phyloP scores from a whole-genome alignment of 148 eudicot genomes.

The Salicornia ramosissima region DNA sequence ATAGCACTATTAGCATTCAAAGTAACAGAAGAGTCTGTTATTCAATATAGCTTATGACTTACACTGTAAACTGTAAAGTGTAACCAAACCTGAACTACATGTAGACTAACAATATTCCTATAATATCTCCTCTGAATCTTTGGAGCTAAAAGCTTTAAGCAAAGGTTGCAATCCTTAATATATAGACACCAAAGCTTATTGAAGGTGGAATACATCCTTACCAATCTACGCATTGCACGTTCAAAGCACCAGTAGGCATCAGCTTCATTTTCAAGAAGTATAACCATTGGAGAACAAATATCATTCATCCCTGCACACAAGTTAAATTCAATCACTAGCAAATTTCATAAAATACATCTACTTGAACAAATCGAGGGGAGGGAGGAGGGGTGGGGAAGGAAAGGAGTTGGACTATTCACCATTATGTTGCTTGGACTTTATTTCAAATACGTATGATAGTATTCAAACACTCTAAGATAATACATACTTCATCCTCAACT shows the following conservation, averaged over 20 bases:
- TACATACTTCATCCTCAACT: no score
- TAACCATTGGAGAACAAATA: conserved; percentile 92
- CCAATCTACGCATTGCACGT: conserved; percentile 95
- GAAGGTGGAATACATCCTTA: conserved; percentile 27
- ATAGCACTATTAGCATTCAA: no score
- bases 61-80: no score
- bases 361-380: no score
- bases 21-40: no score
- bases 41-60: no score
- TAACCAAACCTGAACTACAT: background rate
- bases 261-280: conserved; percentile 84
- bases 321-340: conserved; percentile 7
- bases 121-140: background rate
- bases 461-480: no score
- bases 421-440: background rate
- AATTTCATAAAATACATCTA: no score
- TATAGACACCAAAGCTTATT: background rate
- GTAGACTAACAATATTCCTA: background rate
- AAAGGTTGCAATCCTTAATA: background rate
- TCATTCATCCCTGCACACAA: conserved; percentile 82
- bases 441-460: no score
- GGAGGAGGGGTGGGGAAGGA: no score
- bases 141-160: background rate
- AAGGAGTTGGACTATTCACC: background rate
- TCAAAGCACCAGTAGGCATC: conserved; percentile 98